phyloP scores from a whole-genome alignment of 371 early-diverging fungal genomes.

The Mortierella polycephala region DNA sequence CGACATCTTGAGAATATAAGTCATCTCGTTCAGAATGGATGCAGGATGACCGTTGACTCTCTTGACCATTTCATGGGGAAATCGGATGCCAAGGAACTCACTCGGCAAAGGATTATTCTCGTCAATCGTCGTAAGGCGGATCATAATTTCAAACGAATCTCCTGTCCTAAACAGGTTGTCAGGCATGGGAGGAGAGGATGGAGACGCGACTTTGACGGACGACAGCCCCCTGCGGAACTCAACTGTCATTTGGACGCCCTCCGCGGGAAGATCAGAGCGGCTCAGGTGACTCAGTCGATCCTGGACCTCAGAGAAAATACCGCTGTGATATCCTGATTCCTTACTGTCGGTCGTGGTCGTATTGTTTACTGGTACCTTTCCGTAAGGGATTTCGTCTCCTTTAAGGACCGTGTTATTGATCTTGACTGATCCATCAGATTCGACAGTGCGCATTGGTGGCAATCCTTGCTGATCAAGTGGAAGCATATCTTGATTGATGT shows the following conservation, averaged over 20 bases:
- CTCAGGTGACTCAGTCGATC: slow-evolving; percentile 16
- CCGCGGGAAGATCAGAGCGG: slow-evolving; percentile 10
- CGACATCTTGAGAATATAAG: slow-evolving; percentile 21
- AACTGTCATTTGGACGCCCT: slow-evolving; percentile 26
- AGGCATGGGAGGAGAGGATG: not conserved
- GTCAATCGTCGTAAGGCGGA: slow-evolving; percentile 16
- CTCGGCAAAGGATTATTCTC: slow-evolving; percentile 11
- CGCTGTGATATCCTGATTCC: slow-evolving; percentile 43
- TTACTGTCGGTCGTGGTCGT: slow-evolving; percentile 10
- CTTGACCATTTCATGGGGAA: slow-evolving; percentile 36
- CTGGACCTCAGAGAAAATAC: slow-evolving; percentile 30
- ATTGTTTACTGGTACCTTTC: not conserved
- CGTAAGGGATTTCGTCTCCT: slow-evolving; percentile 21
- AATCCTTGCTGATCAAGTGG: slow-evolving; percentile 27
- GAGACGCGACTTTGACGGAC: not conserved
- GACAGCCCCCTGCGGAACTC: slow-evolving; percentile 5
- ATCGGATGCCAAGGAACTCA: slow-evolving; percentile 28
- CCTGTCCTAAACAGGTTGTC: slow-evolving; percentile 44
- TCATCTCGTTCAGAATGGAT: slow-evolving; percentile 38
- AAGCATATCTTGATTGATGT: slow-evolving; percentile 25
- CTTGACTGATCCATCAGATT: slow-evolving; percentile 7
- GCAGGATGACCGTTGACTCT: slow-evolving; percentile 10
- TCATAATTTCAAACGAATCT: slow-evolving; percentile 26
- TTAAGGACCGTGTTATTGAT: slow-evolving; percentile 33
- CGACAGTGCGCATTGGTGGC: slow-evolving; percentile 27